Conservation (phyloP, 805 yeast genomes). For the Saccharomycopsis fibuligera region DNA sequence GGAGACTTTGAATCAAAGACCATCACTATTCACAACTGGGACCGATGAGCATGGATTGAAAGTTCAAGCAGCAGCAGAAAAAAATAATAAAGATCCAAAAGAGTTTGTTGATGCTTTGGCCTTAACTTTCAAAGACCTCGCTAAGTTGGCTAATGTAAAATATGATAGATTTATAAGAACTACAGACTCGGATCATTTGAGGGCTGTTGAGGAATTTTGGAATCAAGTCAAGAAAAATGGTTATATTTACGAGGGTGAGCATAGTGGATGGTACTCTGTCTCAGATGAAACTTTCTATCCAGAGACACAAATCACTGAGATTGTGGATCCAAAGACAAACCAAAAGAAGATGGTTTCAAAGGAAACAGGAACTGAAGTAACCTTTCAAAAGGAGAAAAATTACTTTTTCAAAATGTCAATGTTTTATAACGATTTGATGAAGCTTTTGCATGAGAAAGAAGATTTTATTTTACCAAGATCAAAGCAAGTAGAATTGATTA, state of each 20-base stretch:
- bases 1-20: constrained; percentile 42
- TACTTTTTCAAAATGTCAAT: constrained; percentile 73
- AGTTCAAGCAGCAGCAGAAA: constrained; percentile 78
- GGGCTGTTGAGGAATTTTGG: constrained; percentile 70
- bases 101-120: constrained; percentile 68
- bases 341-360: constrained; percentile 34
- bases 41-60: constrained; percentile 97
- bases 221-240: constrained; percentile 48
- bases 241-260: constrained; percentile 73
- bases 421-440: constrained; percentile 51
- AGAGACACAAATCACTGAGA: constrained; percentile 57
- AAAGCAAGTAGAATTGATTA: constrained; percentile 47
- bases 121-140: constrained; percentile 56
- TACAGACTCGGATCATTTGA: constrained; percentile 73
- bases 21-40: constrained; percentile 71
- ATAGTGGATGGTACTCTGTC: constrained; percentile 90
- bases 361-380: constrained; percentile 74
- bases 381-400: constrained; percentile 71
- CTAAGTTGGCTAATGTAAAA: constrained; percentile 47
- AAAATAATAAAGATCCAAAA: constrained; percentile 48
- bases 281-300: constrained; percentile 95
- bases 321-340: constrained; percentile 26
- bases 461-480: constrained; percentile 60
- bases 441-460: constrained; percentile 42
- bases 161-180: constrained; percentile 84